Conservation (phyloP, 1,139 yeast species). For the Saccharomyces pastorianus region DNA sequence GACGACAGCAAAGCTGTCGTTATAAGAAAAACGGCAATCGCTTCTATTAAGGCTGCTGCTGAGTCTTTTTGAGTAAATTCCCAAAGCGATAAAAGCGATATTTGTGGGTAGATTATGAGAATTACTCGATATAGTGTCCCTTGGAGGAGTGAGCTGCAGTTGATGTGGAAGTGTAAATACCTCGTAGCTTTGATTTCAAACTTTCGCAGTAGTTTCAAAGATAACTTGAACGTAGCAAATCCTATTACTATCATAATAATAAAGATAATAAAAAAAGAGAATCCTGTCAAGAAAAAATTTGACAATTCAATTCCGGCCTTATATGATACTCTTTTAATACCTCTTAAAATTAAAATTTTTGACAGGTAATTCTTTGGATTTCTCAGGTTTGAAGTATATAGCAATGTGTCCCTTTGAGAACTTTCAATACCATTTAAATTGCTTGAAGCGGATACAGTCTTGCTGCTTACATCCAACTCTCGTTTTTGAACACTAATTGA, state of each 20-base stretch:
- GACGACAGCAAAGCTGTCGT: conserved; percentile 54
- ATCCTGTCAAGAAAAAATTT: conserved; percentile 76
- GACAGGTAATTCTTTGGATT: conserved; percentile 40
- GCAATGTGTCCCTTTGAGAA: conserved; percentile 39
- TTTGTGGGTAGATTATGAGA: conserved; percentile 76
- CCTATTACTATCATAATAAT: conserved; percentile 61
- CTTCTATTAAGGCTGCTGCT: conserved; percentile 75
- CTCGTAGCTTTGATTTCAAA: conserved; percentile 47
- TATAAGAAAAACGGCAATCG: conserved; percentile 56
- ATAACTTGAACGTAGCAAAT: conserved; percentile 61
- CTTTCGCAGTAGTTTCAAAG: conserved; percentile 61
- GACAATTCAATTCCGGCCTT: conserved; percentile 81
- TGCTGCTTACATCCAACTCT: conserved; percentile 9
- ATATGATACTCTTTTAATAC: conserved; percentile 85
- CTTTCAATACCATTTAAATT: conserved; percentile 41
- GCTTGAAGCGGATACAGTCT: conserved; percentile 22
- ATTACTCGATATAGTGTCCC: conserved; percentile 82
- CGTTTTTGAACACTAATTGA: conserved; percentile 66
- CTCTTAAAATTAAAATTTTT: conserved; percentile 74
- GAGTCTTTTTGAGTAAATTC: conserved; percentile 79
- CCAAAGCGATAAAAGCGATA: conserved; percentile 79
- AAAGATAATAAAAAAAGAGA: conserved; percentile 72
- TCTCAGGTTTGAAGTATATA: conserved; percentile 70
- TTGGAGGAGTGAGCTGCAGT: conserved; percentile 73
- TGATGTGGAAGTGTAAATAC: conserved; percentile 68